Percentiles rank a stretch among this genome's conserved stretches.
phyloP scores from a whole-genome alignment of 2,329 filamentous ascomycete genomes.

The Penicillium fuscoglaucum region DNA sequence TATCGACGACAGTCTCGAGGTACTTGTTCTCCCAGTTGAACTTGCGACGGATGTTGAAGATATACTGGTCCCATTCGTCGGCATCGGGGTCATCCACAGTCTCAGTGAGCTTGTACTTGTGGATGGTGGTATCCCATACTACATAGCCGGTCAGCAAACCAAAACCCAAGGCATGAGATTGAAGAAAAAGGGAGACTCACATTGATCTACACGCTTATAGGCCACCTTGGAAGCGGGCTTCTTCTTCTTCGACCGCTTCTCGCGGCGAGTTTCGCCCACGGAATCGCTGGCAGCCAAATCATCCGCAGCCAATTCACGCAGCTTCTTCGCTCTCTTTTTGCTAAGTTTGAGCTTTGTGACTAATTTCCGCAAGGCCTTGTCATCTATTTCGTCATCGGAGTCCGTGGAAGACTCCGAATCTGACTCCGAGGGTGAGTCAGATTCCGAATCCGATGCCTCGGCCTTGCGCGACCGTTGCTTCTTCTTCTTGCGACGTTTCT shows the following conservation, averaged over 20 bases:
- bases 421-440: conserved; percentile 20
- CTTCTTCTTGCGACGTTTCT: conserved; percentile 33
- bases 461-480: conserved; percentile 42
- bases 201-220: conserved; percentile 68
- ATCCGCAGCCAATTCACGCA: conserved; percentile 32
- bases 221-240: conserved; percentile 58
- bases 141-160: neutral
- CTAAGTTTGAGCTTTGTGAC: conserved; percentile 34
- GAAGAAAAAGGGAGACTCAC: conserved; percentile 29
- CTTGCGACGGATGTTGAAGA: conserved; percentile 78
- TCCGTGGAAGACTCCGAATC: conserved; percentile 33
- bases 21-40: conserved; percentile 87
- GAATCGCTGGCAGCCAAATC: conserved; percentile 32
- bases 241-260: conserved; percentile 42
- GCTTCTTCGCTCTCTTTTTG: conserved; percentile 36
- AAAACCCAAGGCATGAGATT: neutral
- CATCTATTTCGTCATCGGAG: conserved; percentile 32
- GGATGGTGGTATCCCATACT: conserved; percentile 57
- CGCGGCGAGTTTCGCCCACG: conserved; percentile 14
- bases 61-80: conserved; percentile 72
- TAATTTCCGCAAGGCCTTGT: conserved; percentile 35
- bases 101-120: conserved; percentile 68
- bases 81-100: conserved; percentile 62
- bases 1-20: conserved; percentile 71
- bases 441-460: conserved; percentile 10